These are phyloP conservation scores for Claviceps purpurea DNA, from an alignment of 2,329 filamentous ascomycete species.

Conservation along the genomic window DNA sequence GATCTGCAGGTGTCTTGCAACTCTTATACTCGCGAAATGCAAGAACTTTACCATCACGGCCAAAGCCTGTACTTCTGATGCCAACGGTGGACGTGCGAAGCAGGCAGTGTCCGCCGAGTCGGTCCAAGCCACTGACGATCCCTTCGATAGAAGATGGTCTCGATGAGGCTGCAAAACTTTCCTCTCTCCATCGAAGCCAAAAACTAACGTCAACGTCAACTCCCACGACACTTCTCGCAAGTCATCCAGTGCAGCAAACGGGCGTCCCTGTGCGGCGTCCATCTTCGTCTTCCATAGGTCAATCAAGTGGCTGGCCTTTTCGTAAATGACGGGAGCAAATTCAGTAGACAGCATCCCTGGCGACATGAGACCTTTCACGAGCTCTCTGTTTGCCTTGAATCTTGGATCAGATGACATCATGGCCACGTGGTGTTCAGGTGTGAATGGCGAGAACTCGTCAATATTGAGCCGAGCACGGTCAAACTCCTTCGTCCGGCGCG, in stretches of 20 bases:
- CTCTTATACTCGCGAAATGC: not conserved
- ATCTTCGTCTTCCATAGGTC: slow-evolving; percentile 20
- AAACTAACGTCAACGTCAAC: slow-evolving; percentile 12
- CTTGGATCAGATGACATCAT: slow-evolving; percentile 13
- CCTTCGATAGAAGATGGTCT: not conserved
- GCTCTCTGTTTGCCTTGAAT: slow-evolving; percentile 16
- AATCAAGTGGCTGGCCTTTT: slow-evolving; percentile 15
- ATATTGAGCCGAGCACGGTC: not conserved
- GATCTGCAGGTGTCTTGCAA: slow-evolving; percentile 11
- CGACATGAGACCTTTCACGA: slow-evolving; percentile 18
- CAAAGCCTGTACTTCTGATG: not conserved
- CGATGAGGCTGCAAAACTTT: not conserved
- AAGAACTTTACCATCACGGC: not conserved
- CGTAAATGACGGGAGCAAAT: slow-evolving; percentile 17
- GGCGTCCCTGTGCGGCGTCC: slow-evolving; percentile 11
- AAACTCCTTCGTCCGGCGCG: not conserved
- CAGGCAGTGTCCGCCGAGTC: not conserved
- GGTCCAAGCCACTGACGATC: not conserved
- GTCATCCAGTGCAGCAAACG: slow-evolving; percentile 18
- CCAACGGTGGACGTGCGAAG: not conserved
- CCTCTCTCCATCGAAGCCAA: not conserved
- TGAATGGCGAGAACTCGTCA: not conserved
- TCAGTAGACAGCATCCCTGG: slow-evolving; percentile 14
- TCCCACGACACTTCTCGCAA: slow-evolving; percentile 18
- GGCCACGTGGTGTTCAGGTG: slow-evolving; percentile 15